Evolutionary conservation across 345 rosid species (phyloP).

Genomic region (Eucalyptus cloeziana): DNA sequence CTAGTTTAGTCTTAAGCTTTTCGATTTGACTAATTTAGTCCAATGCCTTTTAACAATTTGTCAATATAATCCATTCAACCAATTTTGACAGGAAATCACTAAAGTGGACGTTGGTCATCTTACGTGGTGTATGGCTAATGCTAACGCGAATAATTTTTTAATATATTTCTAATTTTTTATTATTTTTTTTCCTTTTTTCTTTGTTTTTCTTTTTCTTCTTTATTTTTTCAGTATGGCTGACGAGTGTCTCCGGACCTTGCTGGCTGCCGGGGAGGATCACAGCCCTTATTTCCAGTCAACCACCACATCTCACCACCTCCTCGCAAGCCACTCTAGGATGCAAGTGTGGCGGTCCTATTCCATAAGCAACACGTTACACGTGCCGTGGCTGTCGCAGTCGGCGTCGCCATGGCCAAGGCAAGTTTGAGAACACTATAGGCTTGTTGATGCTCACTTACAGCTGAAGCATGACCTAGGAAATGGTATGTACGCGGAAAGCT

Average conservation of each 20-base stretch:
- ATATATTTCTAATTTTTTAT: too few relatives aligned
- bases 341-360: background rate
- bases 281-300: background rate
- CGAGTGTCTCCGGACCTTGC: accelerated
- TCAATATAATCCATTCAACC: background rate
- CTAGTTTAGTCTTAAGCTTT: too few relatives aligned
- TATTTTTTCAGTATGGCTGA: background rate
- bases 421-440: background rate
- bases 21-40: too few relatives aligned
- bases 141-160: accelerated
- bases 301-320: background rate
- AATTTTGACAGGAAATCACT: too few relatives aligned
- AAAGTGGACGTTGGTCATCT: background rate
- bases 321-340: background rate
- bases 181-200: too few relatives aligned
- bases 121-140: accelerated
- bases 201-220: background rate
- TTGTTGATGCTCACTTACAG: background rate
- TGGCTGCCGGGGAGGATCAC: background rate
- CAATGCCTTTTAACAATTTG: too few relatives aligned
- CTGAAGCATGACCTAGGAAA: background rate
- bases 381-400: background rate
- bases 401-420: background rate
- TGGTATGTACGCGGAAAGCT: background rate
- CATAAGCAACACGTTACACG: background rate